These are phyloP conservation scores for Colletotrichum plurivorum DNA, from an alignment of 2,329 filamentous ascomycete species.

Conservation along the genomic window DNA sequence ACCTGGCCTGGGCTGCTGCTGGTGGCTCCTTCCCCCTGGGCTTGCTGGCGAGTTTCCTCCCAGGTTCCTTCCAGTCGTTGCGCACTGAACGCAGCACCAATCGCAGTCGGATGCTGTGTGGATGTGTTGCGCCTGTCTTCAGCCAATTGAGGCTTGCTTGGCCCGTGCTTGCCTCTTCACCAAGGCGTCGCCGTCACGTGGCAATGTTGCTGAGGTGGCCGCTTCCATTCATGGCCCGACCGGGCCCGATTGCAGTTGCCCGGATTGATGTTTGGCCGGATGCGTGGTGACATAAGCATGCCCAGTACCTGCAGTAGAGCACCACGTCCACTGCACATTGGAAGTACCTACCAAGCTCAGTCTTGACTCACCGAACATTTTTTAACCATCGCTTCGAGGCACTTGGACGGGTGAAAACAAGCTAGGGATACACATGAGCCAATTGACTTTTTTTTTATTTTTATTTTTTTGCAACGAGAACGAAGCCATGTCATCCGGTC, in stretches of 20 bases:
- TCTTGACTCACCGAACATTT: too few relatives aligned
- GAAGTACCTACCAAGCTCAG: too few relatives aligned
- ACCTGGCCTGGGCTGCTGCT: conserved; percentile 14
- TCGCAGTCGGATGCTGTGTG: conserved; percentile 9
- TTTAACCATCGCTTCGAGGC: too few relatives aligned
- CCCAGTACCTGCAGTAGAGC: too few relatives aligned
- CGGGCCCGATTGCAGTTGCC: background rate
- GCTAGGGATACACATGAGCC: too few relatives aligned
- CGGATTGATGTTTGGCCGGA: conserved; percentile 32
- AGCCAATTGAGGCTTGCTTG: conserved; percentile 8
- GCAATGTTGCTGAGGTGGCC: conserved; percentile 32
- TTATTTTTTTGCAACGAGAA: too few relatives aligned
- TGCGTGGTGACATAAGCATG: conserved; percentile 33
- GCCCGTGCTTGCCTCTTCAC: conserved; percentile 16
- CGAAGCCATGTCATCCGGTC: too few relatives aligned
- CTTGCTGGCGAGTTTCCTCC: background rate
- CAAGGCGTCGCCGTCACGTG: conserved; percentile 26
- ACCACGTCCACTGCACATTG: too few relatives aligned
- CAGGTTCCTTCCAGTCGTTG: conserved; percentile 6
- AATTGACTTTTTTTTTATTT: too few relatives aligned
- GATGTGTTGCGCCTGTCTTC: conserved; percentile 19
- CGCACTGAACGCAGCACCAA: conserved; percentile 18
- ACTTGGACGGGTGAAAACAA: too few relatives aligned
- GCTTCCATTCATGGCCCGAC: conserved; percentile 16
- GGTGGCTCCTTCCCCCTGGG: background rate